Conservation (phyloP, 1,284 basidiomycete genomes). For the Golubevia pallescens region DNA sequence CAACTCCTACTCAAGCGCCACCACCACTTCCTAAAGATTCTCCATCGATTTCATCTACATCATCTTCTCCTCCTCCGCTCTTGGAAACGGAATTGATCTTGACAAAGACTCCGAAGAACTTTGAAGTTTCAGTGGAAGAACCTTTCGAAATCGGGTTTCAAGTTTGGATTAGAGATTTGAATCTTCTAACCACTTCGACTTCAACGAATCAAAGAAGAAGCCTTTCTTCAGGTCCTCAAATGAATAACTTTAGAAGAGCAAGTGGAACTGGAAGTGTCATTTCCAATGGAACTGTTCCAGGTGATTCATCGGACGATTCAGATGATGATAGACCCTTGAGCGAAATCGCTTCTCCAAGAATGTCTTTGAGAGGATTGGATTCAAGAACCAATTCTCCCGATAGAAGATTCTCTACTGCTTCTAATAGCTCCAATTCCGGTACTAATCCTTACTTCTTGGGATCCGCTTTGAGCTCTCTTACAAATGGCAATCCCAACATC, state of each 20-base stretch:
- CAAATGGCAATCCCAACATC: not conserved
- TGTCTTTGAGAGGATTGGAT: not conserved
- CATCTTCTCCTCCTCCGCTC: slow-evolving; percentile 1
- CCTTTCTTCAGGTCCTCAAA: not conserved
- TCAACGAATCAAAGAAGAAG: not conserved
- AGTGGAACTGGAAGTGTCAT: not conserved
- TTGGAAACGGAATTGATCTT: not conserved
- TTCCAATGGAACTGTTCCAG: not conserved
- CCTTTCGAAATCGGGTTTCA: not conserved
- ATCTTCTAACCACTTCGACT: not conserved
- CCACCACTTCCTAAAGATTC: not conserved
- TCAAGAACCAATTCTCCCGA: not conserved
- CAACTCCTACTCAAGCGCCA: not conserved
- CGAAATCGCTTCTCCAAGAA: not conserved
- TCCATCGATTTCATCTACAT: not conserved
- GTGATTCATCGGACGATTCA: not conserved
- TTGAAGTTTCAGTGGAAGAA: not conserved
- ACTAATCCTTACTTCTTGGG: too few species aligned
- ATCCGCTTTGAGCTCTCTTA: not conserved
- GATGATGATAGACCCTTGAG: not conserved
- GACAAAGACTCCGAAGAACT: not conserved
- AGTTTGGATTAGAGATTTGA: slow-evolving; percentile 1
- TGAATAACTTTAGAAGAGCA: not conserved
- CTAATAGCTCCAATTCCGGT: too few species aligned
- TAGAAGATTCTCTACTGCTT: not conserved